A percentile compares a stretch with the other conserved stretches of the same genome.
Evolutionary conservation across 441 rosid species (phyloP).

Genomic region (Manihot esculenta): DNA sequence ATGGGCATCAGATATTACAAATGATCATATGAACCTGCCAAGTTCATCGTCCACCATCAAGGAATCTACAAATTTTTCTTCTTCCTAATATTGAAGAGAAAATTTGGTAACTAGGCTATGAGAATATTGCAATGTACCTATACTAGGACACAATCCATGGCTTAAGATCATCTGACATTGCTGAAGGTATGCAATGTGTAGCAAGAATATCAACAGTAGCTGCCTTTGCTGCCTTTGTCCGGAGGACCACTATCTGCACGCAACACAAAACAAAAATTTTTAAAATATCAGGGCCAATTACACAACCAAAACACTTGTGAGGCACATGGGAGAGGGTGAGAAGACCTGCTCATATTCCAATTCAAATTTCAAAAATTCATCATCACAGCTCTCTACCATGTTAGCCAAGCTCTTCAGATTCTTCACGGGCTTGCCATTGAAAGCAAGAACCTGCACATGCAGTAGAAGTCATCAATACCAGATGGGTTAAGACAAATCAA

Average conservation of each 20-base stretch:
- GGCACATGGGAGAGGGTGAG: slow-evolving; percentile 6
- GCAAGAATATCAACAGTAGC: slow-evolving; percentile 76
- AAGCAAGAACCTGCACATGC: slow-evolving; percentile 61
- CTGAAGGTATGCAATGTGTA: slow-evolving; percentile 87
- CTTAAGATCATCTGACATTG: slow-evolving; percentile 90
- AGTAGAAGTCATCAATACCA: slow-evolving; percentile 4
- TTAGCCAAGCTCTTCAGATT: slow-evolving; percentile 77
- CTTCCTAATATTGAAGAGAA: not conserved
- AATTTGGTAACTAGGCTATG: slow-evolving; percentile 5
- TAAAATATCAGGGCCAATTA: not conserved
- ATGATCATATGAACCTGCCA: not conserved
- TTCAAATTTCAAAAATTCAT: slow-evolving; percentile 77
- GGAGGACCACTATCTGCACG: slow-evolving; percentile 71
- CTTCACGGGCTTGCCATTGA: slow-evolving; percentile 81
- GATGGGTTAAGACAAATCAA: not conserved
- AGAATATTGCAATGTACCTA: slow-evolving; percentile 14
- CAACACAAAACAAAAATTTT: not conserved
- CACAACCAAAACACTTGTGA: not conserved
- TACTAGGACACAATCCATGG: slow-evolving; percentile 23
- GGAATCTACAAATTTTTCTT: not conserved
- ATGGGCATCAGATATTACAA: slow-evolving; percentile 11
- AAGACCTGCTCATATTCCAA: slow-evolving; percentile 82
- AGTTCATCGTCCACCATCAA: slow-evolving; percentile 10
- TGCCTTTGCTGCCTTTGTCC: slow-evolving; percentile 67
- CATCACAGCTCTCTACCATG: slow-evolving; percentile 80